Evolutionary conservation across 768 basidiomycete species (phyloP).

Genomic region (Pholiota conissans): DNA sequence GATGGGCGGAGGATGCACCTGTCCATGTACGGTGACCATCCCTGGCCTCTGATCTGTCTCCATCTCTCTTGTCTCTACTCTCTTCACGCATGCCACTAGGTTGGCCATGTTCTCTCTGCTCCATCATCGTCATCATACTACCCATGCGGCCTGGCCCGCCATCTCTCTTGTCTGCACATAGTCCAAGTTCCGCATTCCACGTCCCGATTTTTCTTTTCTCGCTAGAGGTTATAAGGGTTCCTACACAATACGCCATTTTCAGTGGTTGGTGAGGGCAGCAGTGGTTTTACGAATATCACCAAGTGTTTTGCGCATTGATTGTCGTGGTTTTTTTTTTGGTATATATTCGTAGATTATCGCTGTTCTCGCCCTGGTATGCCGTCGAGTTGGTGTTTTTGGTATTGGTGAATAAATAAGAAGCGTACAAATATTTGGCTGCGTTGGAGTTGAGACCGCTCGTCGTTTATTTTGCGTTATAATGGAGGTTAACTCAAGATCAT

Average conservation of each 20-base stretch:
- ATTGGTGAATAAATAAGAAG: not conserved
- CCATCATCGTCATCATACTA: not conserved
- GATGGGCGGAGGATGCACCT: not conserved
- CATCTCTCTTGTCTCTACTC: not conserved
- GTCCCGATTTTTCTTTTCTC: not conserved
- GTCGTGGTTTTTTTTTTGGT: not conserved
- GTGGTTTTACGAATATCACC: too few relatives aligned
- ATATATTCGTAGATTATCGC: not conserved
- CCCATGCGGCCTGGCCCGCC: not conserved
- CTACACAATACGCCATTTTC: not conserved
- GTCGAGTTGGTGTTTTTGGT: not conserved
- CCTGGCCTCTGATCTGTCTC: not conserved
- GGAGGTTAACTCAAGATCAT: too few relatives aligned
- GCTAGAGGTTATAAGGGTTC: not conserved
- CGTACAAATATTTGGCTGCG: too few relatives aligned
- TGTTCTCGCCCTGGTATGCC: not conserved
- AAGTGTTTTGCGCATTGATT: not conserved
- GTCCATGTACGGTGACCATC: not conserved
- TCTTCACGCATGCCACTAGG: not conserved
- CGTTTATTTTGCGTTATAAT: too few relatives aligned
- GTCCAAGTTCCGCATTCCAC: not conserved
- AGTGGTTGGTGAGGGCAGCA: not conserved
- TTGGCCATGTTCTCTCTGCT: not conserved
- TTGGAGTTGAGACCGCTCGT: too few relatives aligned
- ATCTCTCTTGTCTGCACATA: not conserved